Evolutionary conservation across 1,284 basidiomycete species (phyloP), one percentile per base, ranked within the genome.

Genomic region (Ustilago trichophora): DNA sequence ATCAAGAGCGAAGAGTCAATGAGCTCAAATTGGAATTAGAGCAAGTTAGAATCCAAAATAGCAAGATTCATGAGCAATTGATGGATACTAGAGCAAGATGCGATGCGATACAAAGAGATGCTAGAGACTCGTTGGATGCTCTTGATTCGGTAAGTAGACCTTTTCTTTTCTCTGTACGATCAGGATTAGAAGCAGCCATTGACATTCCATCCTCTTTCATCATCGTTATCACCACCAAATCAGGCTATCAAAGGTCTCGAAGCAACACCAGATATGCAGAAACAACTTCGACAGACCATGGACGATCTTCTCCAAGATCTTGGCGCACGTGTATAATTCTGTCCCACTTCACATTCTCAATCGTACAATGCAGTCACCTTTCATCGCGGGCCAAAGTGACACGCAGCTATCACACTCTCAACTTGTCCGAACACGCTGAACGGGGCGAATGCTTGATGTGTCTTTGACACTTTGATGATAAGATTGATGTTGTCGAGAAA

Each of bases 171-270:
- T n/a, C n/a, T n/a, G n/a, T n/a, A n/a, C n/a, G n/a, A n/a, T n/a
- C n/a, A n/a, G n/a, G n/a, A n/a, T n/a, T n/a, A n/a, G n/a, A n/a
- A n/a, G n/a, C n/a, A n/a, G n/a, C n/a, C n/a, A n/a, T n/a, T n/a
- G n/a, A n/a, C n/a, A n/a, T n/a, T n/a, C n/a, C n/a, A n/a, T n/a
- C n/a, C n/a, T n/a, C n/a, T n/a, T n/a, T n/a, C n/a, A n/a, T n/a
- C n/a, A n/a, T n/a, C n/a, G n/a, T n/a, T n/a, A n/a, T n/a, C n/a
- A n/a, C n/a, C 24, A 6, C 22, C 10, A 15, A 44, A 27, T 48
- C 51, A 72, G 69, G 58, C 70, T 2, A 65, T 63, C 47, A 62
- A 63, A 36, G 70, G 60, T 10, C 45, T 73, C 34, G 58, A 69
- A 26, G 54, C 66, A 0, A 48, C 62, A 9, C 57, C 65, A 40